Conservation (phyloP, 345 rosid genomes). For the Populus tremula region DNA sequence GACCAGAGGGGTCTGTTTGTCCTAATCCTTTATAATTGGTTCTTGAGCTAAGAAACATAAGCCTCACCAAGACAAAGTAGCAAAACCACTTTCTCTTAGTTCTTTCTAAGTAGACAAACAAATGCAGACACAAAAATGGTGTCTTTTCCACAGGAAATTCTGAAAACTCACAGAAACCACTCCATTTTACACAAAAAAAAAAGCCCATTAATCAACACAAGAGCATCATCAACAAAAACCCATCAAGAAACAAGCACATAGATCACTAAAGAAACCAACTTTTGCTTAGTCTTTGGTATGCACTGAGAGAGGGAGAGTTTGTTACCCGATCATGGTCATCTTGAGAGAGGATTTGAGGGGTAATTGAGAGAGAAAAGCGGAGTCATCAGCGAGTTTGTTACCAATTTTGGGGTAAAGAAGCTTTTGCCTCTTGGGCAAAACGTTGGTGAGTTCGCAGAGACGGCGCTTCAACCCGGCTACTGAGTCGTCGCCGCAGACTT, state of each 20-base stretch:
- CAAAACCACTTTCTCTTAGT: neutral
- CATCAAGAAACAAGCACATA: neutral
- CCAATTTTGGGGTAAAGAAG: slow-evolving; percentile 92
- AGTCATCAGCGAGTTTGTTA: slow-evolving; percentile 74
- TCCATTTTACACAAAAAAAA: neutral
- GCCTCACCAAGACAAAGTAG: neutral
- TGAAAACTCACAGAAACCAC: neutral
- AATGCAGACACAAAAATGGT: neutral
- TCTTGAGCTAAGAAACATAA: neutral
- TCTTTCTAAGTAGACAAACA: neutral
- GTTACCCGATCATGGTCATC: slow-evolving; percentile 95
- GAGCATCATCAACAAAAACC: neutral
- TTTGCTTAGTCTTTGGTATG: neutral
- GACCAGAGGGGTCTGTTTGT: neutral
- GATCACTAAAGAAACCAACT: neutral
- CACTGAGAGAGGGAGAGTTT: neutral
- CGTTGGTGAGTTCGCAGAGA: slow-evolving; percentile 75
- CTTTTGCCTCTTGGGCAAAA: slow-evolving; percentile 89
- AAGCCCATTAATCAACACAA: neutral
- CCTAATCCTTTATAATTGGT: neutral
- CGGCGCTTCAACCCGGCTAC: slow-evolving; percentile 91
- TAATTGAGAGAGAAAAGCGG: slow-evolving; percentile 62
- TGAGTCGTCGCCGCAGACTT: slow-evolving; percentile 81
- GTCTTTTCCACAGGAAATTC: neutral
- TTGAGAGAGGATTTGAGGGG: slow-evolving; percentile 83